These are phyloP conservation scores for Curvularia sp. DNA, from an alignment of 2,329 filamentous ascomycete genomes.

Conservation along the genomic window DNA sequence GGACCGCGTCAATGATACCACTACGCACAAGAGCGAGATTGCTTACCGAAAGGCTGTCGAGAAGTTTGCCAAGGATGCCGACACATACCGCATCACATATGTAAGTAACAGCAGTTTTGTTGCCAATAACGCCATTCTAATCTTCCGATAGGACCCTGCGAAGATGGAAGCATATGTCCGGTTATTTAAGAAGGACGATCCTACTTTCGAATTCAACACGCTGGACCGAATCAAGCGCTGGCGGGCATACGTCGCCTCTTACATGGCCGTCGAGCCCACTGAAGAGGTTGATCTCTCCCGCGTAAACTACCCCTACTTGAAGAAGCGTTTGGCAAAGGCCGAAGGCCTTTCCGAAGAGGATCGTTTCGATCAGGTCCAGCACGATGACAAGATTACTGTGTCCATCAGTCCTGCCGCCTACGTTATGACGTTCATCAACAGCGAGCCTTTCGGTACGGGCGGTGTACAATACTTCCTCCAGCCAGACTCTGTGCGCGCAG, in stretches of 20 bases:
- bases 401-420: constrained; percentile 55
- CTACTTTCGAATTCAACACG: constrained; percentile 75
- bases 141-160: constrained; percentile 55
- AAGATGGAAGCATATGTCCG: constrained; percentile 78
- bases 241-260: constrained; percentile 96
- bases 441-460: constrained; percentile 42
- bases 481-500: constrained; percentile 43
- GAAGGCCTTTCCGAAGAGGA: constrained; percentile 46
- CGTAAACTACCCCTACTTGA: constrained; percentile 53
- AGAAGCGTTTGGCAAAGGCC: constrained; percentile 48
- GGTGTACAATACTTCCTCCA: constrained; percentile 53
- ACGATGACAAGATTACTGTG: constrained; percentile 54
- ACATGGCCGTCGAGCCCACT: constrained; percentile 85
- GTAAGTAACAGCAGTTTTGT: constrained; percentile 65
- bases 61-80: constrained; percentile 89
- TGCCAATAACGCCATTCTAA: constrained; percentile 32
- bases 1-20: constrained; percentile 81
- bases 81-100: constrained; percentile 88
- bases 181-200: constrained; percentile 86
- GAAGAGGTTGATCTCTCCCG: constrained; percentile 50
- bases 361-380: constrained; percentile 38
- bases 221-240: constrained; percentile 70
- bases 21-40: constrained; percentile 88
- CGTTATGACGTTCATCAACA: constrained; percentile 53
- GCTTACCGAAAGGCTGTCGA: constrained; percentile 90